Evolutionary conservation across 1,284 basidiomycete species (phyloP), one percentile per base, ranked within the genome.

Genomic region (Trichosporon asahii): DNA sequence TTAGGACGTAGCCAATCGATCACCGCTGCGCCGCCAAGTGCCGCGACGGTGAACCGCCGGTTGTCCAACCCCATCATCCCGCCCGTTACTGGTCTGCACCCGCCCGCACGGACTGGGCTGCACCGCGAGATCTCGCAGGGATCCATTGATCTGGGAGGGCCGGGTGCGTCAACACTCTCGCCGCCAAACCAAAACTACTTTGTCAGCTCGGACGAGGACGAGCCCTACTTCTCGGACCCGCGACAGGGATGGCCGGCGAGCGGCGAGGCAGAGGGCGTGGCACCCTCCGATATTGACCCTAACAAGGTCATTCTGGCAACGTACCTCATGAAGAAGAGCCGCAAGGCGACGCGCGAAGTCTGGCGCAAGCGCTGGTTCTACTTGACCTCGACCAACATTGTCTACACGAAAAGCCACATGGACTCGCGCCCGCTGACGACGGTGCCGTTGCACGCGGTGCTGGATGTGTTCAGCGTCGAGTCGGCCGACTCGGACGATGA

Each of bases 361-460:
- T 99, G 97, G 97, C 87, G 94, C 70, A 99, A 99, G 84, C 86
- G 94, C 57, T 95, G 92, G 92, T 95, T 95, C 78, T 89, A 91
- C 68, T 85, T 96, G 29, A 93, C 90, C 35, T 88, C 88, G 37
- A 91, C 93, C 77, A 91, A 89, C 77, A 84, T 96, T 68, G 85
- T 91, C 23, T 96, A 96, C 84, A 90, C 89, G 21, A 89, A 89
- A 67, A 92, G 90, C 79, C 94, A 96, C 85, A 96, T 98, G 90
- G 94, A 96, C 80, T 89, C 89, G 63, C 94, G 92, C 84, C 88
- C 91, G 14, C 91, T 96, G 76, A 89, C 94, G 23, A 88, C 91
- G 76, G 94, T 99, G 75, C 89, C 92, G 0, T 89, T 98, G 53
- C 84, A 88, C 7, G 89, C 92, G 66, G 92, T 99, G 70, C 86